These are phyloP conservation scores for Talaromyces atroroseus DNA, from an alignment of 2,329 filamentous ascomycete genomes.

Conservation along the genomic window DNA sequence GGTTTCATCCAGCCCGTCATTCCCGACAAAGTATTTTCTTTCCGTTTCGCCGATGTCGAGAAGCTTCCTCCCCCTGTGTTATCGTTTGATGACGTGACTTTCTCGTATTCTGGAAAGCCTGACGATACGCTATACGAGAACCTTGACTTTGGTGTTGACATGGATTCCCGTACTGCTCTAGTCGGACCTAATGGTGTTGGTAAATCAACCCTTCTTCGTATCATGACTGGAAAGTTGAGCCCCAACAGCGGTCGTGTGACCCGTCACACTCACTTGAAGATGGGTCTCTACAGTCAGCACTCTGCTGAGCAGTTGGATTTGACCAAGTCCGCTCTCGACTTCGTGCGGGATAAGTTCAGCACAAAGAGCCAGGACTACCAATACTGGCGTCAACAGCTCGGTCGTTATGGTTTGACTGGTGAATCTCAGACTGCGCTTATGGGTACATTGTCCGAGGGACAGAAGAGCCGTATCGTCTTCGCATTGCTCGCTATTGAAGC, in stretches of 20 bases:
- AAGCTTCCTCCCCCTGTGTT: constrained; percentile 97
- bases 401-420: constrained; percentile 86
- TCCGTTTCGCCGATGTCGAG: constrained; percentile 97
- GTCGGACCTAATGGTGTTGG: constrained; percentile 99
- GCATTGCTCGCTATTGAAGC: constrained; percentile 89
- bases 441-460: constrained; percentile 94
- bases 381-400: constrained; percentile 98
- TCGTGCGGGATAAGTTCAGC: constrained; percentile 91
- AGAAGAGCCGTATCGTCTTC: constrained; percentile 98
- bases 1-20: constrained; percentile 92
- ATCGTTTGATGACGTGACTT: constrained; percentile 94
- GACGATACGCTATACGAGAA: constrained; percentile 94
- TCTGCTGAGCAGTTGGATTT: constrained; percentile 96
- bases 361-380: constrained; percentile 94
- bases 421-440: constrained; percentile 95
- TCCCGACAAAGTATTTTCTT: constrained; percentile 84
- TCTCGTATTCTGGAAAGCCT: constrained; percentile 87
- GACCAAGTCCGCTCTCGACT: constrained; percentile 95
- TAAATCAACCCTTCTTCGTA: constrained; percentile 90
- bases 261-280: constrained; percentile 95
- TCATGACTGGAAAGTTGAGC: constrained; percentile 94
- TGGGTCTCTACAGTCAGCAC: constrained; percentile 97
- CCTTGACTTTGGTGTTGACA: constrained; percentile 97
- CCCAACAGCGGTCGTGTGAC: constrained; percentile 76
- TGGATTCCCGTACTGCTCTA: constrained; percentile 95